Evolutionary conservation across 2,329 filamentous ascomycete genomes (phyloP).

Genomic region (Aspergillus brunneoviolaceus): DNA sequence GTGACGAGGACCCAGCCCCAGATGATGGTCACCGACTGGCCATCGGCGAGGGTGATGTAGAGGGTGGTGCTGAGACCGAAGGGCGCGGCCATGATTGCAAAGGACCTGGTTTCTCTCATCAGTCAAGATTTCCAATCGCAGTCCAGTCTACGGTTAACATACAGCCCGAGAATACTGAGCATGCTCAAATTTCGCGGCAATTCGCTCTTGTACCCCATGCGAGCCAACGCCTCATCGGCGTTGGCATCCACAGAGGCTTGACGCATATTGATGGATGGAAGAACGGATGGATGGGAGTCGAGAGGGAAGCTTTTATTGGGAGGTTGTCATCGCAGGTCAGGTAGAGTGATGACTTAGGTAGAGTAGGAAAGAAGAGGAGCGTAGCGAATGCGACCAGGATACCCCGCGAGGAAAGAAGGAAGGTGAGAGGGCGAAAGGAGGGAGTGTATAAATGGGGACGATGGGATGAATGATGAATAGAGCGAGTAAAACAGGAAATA

Average conservation of each 20-base stretch:
- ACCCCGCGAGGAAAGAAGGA: not conserved
- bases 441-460: too few species aligned
- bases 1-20: constrained; percentile 70
- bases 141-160: constrained; percentile 22
- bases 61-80: constrained; percentile 68
- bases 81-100: constrained; percentile 73
- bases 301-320: not conserved
- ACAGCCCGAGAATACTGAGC: constrained; percentile 66
- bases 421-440: too few species aligned
- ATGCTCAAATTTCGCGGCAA: constrained; percentile 66
- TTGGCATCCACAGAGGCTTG: constrained; percentile 31
- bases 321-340: not conserved
- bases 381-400: not conserved
- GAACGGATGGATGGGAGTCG: not conserved
- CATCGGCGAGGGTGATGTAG: constrained; percentile 66
- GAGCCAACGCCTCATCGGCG: constrained; percentile 61
- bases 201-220: constrained; percentile 68
- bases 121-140: too few species aligned
- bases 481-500: too few species aligned
- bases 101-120: constrained; percentile 48
- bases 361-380: not conserved
- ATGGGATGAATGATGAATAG: too few species aligned
- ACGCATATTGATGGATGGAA: constrained; percentile 12
- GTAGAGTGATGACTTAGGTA: not conserved
- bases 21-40: constrained; percentile 66